Evolutionary conservation across 2,329 filamentous ascomycete genomes (phyloP).

Genomic region (Rhinocladiella similis): DNA sequence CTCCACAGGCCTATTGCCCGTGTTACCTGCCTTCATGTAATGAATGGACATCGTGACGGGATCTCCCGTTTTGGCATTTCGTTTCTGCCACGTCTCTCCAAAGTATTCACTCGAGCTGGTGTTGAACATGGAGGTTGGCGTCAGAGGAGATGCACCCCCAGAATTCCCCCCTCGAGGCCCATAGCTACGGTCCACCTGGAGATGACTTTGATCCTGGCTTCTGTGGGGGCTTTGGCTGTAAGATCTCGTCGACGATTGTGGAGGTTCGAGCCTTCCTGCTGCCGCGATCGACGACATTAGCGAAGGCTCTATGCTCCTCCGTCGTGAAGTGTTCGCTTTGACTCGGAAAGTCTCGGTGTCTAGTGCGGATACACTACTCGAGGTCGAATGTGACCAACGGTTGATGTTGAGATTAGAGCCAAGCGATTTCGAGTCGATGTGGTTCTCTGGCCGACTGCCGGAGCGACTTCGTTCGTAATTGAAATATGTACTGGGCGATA

Average conservation of each 20-base stretch:
- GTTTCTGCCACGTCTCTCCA: slow-evolving; percentile 26
- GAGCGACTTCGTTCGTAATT: slow-evolving; percentile 20
- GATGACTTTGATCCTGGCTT: slow-evolving; percentile 7
- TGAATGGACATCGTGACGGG: slow-evolving; percentile 26
- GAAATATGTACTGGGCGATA: slow-evolving; percentile 3
- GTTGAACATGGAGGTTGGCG: slow-evolving; percentile 28
- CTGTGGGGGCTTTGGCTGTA: slow-evolving; percentile 23
- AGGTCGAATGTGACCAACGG: slow-evolving; percentile 60
- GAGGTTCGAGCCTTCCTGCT: background rate
- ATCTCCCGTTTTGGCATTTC: slow-evolving; percentile 22
- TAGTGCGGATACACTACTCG: slow-evolving; percentile 45
- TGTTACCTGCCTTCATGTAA: slow-evolving; percentile 19
- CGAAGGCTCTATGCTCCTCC: slow-evolving; percentile 21
- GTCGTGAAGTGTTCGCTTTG: slow-evolving; percentile 21
- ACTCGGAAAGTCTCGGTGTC: slow-evolving; percentile 24
- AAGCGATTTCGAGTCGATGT: background rate
- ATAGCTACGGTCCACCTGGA: slow-evolving; percentile 11
- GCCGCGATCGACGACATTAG: slow-evolving; percentile 5
- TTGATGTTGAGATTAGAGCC: slow-evolving; percentile 45
- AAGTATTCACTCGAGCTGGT: slow-evolving; percentile 24
- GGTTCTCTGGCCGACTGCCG: slow-evolving; percentile 18
- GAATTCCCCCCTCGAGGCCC: slow-evolving; percentile 11
- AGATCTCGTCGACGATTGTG: slow-evolving; percentile 17
- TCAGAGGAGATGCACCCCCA: slow-evolving; percentile 15
- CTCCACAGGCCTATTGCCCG: slow-evolving; percentile 3